Conservation (phyloP, 495 filamentous ascomycete species). For the Hyaloscypha finlandica region DNA sequence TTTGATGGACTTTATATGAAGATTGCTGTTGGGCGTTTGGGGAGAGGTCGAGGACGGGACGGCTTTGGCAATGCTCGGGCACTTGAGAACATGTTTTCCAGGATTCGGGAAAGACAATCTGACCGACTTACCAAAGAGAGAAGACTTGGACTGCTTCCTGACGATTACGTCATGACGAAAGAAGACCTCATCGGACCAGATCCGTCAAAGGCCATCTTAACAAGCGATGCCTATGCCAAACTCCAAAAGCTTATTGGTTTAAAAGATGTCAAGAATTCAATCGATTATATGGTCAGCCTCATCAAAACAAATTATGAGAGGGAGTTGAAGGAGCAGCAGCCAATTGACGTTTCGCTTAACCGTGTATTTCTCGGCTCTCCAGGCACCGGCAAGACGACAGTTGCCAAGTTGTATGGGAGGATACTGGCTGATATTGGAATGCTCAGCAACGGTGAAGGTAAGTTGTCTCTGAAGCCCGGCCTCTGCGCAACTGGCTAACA, state of each 20-base stretch:
- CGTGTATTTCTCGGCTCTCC: slow-evolving; percentile 70
- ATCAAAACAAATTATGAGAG: slow-evolving; percentile 63
- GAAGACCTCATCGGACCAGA: slow-evolving; percentile 68
- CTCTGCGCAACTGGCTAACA: slow-evolving; percentile 13
- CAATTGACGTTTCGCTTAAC: slow-evolving; percentile 63
- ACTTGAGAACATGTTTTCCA: slow-evolving; percentile 60
- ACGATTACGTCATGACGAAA: slow-evolving; percentile 56
- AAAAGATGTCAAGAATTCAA: slow-evolving; percentile 59
- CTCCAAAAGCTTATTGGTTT: slow-evolving; percentile 65
- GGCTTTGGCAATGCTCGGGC: slow-evolving; percentile 76
- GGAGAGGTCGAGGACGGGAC: slow-evolving; percentile 59
- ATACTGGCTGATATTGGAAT: slow-evolving; percentile 63
- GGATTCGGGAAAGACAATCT: slow-evolving; percentile 59
- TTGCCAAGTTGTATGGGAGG: slow-evolving; percentile 72
- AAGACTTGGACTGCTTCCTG: slow-evolving; percentile 35
- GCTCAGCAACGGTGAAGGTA: slow-evolving; percentile 65
- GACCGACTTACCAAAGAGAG: slow-evolving; percentile 47
- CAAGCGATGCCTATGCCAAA: slow-evolving; percentile 57
- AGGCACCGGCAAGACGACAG: slow-evolving; percentile 76
- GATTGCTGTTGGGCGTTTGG: slow-evolving; percentile 63
- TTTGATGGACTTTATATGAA: slow-evolving; percentile 63
- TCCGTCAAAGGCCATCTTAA: slow-evolving; percentile 52
- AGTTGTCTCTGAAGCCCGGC: not conserved
- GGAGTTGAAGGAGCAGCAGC: slow-evolving; percentile 59
- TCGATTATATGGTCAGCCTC: slow-evolving; percentile 56